Evolutionary conservation across 192 early-diverging fungal species (phyloP).

Genomic region (Blastocladiella britannica): DNA sequence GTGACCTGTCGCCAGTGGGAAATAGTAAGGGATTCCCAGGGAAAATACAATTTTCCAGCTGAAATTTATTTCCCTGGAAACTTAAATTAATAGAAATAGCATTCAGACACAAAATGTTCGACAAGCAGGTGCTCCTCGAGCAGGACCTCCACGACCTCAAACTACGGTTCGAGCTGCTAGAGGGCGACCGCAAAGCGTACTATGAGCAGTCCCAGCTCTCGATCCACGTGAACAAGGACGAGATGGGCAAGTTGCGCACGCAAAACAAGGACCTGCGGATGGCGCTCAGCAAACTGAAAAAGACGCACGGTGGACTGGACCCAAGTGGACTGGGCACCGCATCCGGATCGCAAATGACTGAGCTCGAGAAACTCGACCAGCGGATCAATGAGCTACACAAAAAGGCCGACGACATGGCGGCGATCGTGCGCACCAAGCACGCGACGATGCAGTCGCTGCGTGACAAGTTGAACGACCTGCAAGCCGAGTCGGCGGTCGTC

Average conservation of each 20-base stretch:
- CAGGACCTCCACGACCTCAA: constrained; percentile 43
- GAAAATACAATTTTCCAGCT: too few relatives aligned
- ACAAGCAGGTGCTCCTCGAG: constrained; percentile 18
- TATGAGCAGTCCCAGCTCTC: constrained; percentile 42
- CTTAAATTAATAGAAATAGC: constrained; percentile 1
- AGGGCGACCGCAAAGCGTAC: constrained; percentile 42
- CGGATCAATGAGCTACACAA: constrained; percentile 34
- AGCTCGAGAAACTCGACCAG: constrained; percentile 37
- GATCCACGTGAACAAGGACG: constrained; percentile 38
- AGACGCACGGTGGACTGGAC: constrained; percentile 12
- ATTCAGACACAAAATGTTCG: constrained; percentile 13
- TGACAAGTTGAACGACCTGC: constrained; percentile 25
- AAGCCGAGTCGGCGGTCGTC: constrained; percentile 22
- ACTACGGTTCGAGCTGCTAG: constrained; percentile 36
- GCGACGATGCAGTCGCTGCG: constrained; percentile 15
- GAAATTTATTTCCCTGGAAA: too few relatives aligned
- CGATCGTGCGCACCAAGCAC: constrained; percentile 27
- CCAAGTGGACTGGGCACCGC: constrained; percentile 14
- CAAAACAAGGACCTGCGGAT: constrained; percentile 34
- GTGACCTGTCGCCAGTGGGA: too few relatives aligned
- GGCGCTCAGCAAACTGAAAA: constrained; percentile 31
- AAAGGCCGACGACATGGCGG: constrained; percentile 32
- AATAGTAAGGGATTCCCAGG: too few relatives aligned
- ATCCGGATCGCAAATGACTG: constrained; percentile 22
- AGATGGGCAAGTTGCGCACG: constrained; percentile 20